These are phyloP conservation scores for Metschnikowia lochheadii DNA, from an alignment of 805 yeast genomes.

Conservation along the genomic window DNA sequence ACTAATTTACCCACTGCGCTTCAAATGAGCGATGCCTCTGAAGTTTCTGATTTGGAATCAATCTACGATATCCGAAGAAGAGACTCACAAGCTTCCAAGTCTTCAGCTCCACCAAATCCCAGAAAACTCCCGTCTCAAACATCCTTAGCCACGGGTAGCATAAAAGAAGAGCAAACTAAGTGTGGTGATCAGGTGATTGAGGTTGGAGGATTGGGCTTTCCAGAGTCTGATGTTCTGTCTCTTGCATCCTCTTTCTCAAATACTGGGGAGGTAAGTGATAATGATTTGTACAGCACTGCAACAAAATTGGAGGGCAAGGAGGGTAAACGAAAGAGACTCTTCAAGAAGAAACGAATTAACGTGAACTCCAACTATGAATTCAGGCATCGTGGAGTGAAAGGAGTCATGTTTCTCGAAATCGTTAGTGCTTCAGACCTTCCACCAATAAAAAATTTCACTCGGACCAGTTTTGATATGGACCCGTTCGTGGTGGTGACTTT, in stretches of 20 bases:
- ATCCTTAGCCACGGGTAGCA: neutral
- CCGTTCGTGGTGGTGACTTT: slow-evolving; percentile 91
- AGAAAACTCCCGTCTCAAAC: neutral
- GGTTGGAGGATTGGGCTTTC: neutral
- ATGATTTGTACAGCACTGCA: slow-evolving; percentile 7
- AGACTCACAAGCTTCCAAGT: neutral
- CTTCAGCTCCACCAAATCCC: neutral
- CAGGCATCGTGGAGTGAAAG: slow-evolving; percentile 43
- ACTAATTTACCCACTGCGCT: slow-evolving; percentile 19
- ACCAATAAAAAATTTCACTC: slow-evolving; percentile 61
- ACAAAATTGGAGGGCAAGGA: slow-evolving; percentile 3
- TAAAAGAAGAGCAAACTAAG: neutral
- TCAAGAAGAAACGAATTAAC: slow-evolving; percentile 8
- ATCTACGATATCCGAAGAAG: slow-evolving; percentile 7
- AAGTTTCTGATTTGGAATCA: slow-evolving; percentile 33
- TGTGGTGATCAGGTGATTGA: neutral
- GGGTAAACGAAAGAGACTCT: slow-evolving; percentile 4
- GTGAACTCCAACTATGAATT: slow-evolving; percentile 31
- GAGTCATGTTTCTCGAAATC: slow-evolving; percentile 75
- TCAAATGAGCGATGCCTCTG: slow-evolving; percentile 16
- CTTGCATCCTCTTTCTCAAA: slow-evolving; percentile 9
- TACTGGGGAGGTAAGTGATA: slow-evolving; percentile 5
- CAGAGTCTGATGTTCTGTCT: slow-evolving; percentile 15
- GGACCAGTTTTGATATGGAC: slow-evolving; percentile 90
- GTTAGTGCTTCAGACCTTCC: slow-evolving; percentile 75